Conservation (phyloP, 257 asterid species). For the Solanum chaucha region DNA sequence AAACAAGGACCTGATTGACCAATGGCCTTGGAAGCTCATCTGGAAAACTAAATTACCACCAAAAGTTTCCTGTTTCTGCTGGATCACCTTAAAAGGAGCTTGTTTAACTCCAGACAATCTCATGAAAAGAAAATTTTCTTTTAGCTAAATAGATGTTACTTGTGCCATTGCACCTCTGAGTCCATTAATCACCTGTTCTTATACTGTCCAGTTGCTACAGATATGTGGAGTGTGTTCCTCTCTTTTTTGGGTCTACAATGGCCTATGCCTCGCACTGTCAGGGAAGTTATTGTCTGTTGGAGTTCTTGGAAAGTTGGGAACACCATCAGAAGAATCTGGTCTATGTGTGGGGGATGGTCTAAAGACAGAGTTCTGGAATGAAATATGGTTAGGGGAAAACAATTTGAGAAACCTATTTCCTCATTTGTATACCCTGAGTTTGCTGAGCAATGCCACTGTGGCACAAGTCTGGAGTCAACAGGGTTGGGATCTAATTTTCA, state of each 20-base stretch:
- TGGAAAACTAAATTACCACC: neutral
- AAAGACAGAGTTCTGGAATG: too few species aligned
- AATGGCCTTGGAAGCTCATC: neutral
- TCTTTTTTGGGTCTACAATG: neutral
- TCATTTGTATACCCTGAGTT: too few species aligned
- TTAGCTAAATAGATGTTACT: neutral
- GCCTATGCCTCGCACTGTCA: neutral
- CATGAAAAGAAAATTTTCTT: neutral
- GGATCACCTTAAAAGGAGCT: neutral
- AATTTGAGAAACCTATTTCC: too few species aligned
- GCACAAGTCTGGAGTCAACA: too few species aligned
- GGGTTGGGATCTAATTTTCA: too few species aligned
- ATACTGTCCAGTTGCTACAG: neutral
- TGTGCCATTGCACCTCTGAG: neutral
- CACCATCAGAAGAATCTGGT: neutral
- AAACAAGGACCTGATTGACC: neutral
- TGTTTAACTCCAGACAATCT: neutral
- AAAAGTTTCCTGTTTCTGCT: neutral
- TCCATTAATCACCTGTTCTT: neutral
- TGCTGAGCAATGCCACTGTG: too few species aligned
- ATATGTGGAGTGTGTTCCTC: neutral
- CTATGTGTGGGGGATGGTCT: neutral
- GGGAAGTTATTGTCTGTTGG: neutral
- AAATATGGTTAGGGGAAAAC: too few species aligned
- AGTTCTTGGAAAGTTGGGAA: neutral